Evolutionary conservation across 768 basidiomycete genomes (phyloP).

Genomic region (Amanita rubescens): DNA sequence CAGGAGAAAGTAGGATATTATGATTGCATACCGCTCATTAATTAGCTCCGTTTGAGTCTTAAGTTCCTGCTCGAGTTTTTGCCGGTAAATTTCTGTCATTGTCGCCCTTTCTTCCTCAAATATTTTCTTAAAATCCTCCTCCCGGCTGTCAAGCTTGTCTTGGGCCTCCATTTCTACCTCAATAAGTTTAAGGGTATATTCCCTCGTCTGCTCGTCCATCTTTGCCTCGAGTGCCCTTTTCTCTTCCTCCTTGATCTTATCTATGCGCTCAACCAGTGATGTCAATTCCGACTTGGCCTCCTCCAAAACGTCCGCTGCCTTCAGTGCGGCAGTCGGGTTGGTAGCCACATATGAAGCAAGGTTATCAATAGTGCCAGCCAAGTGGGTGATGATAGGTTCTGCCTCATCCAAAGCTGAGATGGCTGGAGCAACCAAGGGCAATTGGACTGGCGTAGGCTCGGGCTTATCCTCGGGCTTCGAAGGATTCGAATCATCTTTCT

Average conservation of each 20-base stretch:
- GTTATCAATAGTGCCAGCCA: conserved; percentile 88
- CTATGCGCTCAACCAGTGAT: conserved; percentile 67
- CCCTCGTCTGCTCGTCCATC: conserved; percentile 77
- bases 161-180: conserved; percentile 82
- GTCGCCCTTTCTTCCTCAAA: conserved; percentile 72
- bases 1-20: background rate
- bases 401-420: conserved; percentile 64
- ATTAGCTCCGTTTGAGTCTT: conserved; percentile 86
- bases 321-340: conserved; percentile 57
- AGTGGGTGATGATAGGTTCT: conserved; percentile 90
- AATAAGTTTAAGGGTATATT: conserved; percentile 75
- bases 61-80: conserved; percentile 81
- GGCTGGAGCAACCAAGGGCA: conserved; percentile 78
- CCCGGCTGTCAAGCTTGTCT: conserved; percentile 78
- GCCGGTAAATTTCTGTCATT: conserved; percentile 72
- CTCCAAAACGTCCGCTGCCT: conserved; percentile 70
- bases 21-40: conserved; percentile 71
- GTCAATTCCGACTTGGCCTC: conserved; percentile 78
- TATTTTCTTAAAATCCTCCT: conserved; percentile 76
- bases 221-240: conserved; percentile 49
- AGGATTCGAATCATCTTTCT: conserved; percentile 16
- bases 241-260: conserved; percentile 76
- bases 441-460: conserved; percentile 24
- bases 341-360: conserved; percentile 78
- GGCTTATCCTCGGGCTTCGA: conserved; percentile 18